Conservation (phyloP, 2,329 filamentous ascomycete species). For the Cyphellophora attinorum region DNA sequence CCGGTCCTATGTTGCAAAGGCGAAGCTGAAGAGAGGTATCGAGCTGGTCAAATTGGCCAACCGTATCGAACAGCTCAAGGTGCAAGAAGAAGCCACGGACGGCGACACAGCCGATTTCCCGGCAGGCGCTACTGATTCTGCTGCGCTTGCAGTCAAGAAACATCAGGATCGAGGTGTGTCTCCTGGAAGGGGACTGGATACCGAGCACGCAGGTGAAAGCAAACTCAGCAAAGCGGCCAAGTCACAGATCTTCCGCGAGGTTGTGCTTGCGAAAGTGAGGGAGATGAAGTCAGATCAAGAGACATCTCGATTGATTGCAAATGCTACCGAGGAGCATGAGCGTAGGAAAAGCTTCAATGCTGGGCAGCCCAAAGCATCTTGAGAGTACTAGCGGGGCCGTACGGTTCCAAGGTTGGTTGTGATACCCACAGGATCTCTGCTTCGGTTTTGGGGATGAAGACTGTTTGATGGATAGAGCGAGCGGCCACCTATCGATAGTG, state of each 20-base stretch:
- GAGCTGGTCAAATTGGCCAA: conserved; percentile 94
- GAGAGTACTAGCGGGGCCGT: too few relatives aligned
- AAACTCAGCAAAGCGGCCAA: conserved; percentile 51
- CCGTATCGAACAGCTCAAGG: conserved; percentile 87
- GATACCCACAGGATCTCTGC: too few relatives aligned
- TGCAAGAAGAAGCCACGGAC: conserved; percentile 80
- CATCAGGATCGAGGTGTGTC: conserved; percentile 17
- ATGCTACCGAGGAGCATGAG: conserved; percentile 33
- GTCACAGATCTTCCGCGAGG: conserved; percentile 79
- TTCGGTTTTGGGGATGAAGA: too few relatives aligned
- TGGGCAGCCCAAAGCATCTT: not conserved
- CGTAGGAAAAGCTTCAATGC: conserved; percentile 16
- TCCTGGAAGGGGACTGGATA: conserved; percentile 21
- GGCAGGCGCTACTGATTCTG: conserved; percentile 52
- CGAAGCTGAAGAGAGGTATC: conserved; percentile 83
- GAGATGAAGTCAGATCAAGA: conserved; percentile 86
- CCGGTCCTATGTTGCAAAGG: conserved; percentile 83
- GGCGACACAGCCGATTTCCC: conserved; percentile 54
- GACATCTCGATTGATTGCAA: conserved; percentile 57
- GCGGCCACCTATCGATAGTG: too few relatives aligned
- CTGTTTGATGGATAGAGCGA: too few relatives aligned
- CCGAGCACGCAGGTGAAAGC: conserved; percentile 27
- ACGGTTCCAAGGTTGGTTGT: too few relatives aligned
- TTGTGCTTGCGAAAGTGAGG: conserved; percentile 85
- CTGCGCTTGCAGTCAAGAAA: conserved; percentile 22